Percentiles rank a stretch among this genome's conserved stretches.
Evolutionary conservation across 2,329 filamentous ascomycete genomes (phyloP).

Genomic region (Venturia aucupariae): DNA sequence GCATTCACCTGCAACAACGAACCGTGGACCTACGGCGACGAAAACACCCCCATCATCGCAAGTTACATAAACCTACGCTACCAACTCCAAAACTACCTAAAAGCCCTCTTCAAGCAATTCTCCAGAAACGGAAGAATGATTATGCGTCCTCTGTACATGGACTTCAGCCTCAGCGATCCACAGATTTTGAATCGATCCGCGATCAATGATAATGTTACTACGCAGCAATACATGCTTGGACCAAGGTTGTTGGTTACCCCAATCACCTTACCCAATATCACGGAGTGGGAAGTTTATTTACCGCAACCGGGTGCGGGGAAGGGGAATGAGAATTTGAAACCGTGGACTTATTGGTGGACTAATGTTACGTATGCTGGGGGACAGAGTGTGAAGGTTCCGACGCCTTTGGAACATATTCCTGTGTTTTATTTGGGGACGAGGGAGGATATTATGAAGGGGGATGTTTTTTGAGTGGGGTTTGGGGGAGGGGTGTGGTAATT

Average conservation of each 20-base stretch:
- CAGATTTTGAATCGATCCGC: slow-evolving; percentile 20
- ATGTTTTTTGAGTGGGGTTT: slow-evolving; percentile 19
- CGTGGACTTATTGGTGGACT: slow-evolving; percentile 35
- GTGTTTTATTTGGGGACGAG: slow-evolving; percentile 22
- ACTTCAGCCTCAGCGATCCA: slow-evolving; percentile 26
- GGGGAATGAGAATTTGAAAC: slow-evolving; percentile 20
- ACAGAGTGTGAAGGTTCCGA: slow-evolving; percentile 23
- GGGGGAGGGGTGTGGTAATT: no score
- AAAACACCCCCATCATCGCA: slow-evolving; percentile 22
- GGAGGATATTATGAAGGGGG: slow-evolving; percentile 20
- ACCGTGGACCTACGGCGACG: slow-evolving; percentile 24
- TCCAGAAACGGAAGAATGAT: slow-evolving; percentile 27
- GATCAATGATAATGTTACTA: slow-evolving; percentile 27
- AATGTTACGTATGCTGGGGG: slow-evolving; percentile 32
- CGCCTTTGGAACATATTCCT: slow-evolving; percentile 24
- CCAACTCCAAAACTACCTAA: slow-evolving; percentile 22
- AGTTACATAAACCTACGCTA: slow-evolving; percentile 24
- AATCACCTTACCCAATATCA: slow-evolving; percentile 28
- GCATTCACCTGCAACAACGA: slow-evolving; percentile 31
- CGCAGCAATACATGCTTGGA: slow-evolving; percentile 33
- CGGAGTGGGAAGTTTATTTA: slow-evolving; percentile 30
- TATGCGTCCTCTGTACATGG: slow-evolving; percentile 32
- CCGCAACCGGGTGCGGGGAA: slow-evolving; percentile 19
- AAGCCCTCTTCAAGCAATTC: slow-evolving; percentile 27
- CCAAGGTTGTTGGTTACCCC: slow-evolving; percentile 29